A percentile compares a stretch with the other conserved stretches of the same genome.
These are phyloP conservation scores for Epichloe elymi DNA, from an alignment of 2,329 filamentous ascomycete species.

Conservation along the genomic window DNA sequence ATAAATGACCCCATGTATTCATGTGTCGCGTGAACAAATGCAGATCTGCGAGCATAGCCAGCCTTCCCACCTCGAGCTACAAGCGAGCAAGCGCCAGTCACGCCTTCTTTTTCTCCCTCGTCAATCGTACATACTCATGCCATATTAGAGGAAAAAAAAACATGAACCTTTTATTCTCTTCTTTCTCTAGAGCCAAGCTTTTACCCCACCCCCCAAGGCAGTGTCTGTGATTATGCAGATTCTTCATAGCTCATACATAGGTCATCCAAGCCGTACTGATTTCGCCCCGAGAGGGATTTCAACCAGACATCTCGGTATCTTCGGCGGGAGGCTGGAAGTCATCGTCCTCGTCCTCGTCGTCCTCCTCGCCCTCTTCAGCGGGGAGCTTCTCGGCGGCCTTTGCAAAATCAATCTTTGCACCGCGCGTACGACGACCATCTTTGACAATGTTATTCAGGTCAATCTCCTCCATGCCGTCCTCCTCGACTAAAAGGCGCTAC, in stretches of 20 bases:
- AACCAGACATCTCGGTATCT: slow-evolving; percentile 53
- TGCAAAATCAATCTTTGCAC: slow-evolving; percentile 83
- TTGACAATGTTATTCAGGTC: slow-evolving; percentile 77
- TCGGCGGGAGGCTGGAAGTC: slow-evolving; percentile 51
- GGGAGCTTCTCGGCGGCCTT: slow-evolving; percentile 74
- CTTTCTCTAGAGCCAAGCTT: not conserved
- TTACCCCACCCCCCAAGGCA: not conserved
- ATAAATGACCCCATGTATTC: not conserved
- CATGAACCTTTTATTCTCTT: not conserved
- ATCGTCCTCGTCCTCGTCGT: slow-evolving; percentile 70
- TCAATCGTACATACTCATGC: not conserved
- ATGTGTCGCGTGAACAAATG: not conserved
- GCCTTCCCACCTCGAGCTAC: not conserved
- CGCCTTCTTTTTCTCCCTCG: not conserved
- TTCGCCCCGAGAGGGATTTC: slow-evolving; percentile 3
- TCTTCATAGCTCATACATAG: not conserved
- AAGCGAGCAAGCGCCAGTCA: not conserved
- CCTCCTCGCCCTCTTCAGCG: slow-evolving; percentile 40
- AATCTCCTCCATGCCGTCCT: slow-evolving; percentile 84
- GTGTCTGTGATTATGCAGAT: not conserved
- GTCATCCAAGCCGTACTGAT: not conserved
- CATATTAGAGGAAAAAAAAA: not conserved
- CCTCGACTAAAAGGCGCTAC: slow-evolving; percentile 29
- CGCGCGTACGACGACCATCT: slow-evolving; percentile 72
- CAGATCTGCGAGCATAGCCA: not conserved